phyloP scores from a whole-genome alignment of 2,329 filamentous ascomycete species.

The Neonectria ditissima region DNA sequence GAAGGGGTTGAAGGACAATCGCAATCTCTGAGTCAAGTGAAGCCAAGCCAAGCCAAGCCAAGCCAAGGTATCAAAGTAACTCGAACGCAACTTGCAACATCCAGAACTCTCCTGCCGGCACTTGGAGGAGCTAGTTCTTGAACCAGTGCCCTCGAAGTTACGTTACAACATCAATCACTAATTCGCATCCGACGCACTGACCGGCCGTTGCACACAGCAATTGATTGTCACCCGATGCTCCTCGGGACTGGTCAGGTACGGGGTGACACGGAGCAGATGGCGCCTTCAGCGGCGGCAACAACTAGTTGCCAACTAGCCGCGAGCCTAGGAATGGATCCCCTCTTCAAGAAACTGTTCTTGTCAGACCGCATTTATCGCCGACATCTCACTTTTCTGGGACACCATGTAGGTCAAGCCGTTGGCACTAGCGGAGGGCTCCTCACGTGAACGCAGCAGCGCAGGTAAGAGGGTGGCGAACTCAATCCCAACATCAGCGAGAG shows the following conservation, averaged over 20 bases:
- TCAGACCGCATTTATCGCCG: slow-evolving; percentile 32
- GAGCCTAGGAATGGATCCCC: slow-evolving; percentile 11
- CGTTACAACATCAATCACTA: slow-evolving; percentile 4
- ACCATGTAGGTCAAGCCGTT: slow-evolving; percentile 4
- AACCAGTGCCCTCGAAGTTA: neutral
- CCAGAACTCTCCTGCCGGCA: neutral
- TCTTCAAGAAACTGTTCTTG: neutral
- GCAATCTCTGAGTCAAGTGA: neutral
- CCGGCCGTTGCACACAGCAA: slow-evolving; percentile 20
- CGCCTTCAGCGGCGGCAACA: slow-evolving; percentile 9
- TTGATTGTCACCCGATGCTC: slow-evolving; percentile 18
- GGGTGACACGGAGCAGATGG: slow-evolving; percentile 17
- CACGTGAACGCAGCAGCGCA: slow-evolving; percentile 4
- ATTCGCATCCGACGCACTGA: slow-evolving; percentile 18
- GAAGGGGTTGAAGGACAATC: neutral
- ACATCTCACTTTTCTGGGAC: slow-evolving; percentile 10
- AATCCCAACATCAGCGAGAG: neutral
- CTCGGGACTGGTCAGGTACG: slow-evolving; percentile 12
- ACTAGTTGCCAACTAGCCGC: slow-evolving; percentile 7
- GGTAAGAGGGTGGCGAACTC: neutral
- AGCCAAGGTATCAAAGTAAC: neutral
- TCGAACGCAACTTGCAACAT: neutral
- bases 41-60: neutral
- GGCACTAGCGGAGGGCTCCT: slow-evolving; percentile 6
- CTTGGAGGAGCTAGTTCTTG: slow-evolving; percentile 2